Conservation (phyloP, 805 yeast species). For the Monosporozyma siamensis region DNA sequence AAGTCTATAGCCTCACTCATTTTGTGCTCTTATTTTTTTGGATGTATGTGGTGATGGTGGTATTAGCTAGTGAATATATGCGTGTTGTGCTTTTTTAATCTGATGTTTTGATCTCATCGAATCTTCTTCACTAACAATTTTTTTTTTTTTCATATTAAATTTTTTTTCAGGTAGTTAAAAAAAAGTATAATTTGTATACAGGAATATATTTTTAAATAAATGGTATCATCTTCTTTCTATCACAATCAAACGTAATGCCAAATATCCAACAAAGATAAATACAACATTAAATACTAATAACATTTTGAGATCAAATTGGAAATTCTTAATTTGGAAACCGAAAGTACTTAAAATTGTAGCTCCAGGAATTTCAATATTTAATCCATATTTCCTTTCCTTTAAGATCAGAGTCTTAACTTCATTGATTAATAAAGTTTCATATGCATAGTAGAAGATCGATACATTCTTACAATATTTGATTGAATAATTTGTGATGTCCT, state of each 20-base stretch:
- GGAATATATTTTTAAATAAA: slow-evolving; percentile 36
- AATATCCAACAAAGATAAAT: slow-evolving; percentile 62
- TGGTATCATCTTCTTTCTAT: slow-evolving; percentile 39
- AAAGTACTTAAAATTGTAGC: slow-evolving; percentile 93
- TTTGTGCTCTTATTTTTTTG: background rate
- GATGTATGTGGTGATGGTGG: background rate
- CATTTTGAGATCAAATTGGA: slow-evolving; percentile 54
- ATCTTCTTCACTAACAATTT: background rate
- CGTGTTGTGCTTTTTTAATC: no score
- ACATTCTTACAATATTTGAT: slow-evolving; percentile 72
- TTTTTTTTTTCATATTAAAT: background rate
- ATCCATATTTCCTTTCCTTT: slow-evolving; percentile 82
- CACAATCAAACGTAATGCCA: slow-evolving; percentile 62
- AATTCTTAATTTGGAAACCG: slow-evolving; percentile 81
- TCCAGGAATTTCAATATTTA: slow-evolving; percentile 93
- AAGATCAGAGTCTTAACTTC: slow-evolving; percentile 82
- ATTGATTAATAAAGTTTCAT: slow-evolving; percentile 84
- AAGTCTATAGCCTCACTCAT: slow-evolving; percentile 3
- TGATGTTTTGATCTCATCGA: slow-evolving; percentile 5
- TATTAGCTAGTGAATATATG: no score
- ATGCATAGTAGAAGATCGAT: slow-evolving; percentile 91
- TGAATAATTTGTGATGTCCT: slow-evolving; percentile 43
- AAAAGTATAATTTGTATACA: background rate
- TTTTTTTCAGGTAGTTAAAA: background rate
- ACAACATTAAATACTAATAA: slow-evolving; percentile 47